Base-by-base conservation (phyloP, 768 basidiomycete genomes). In the Multifurca ochricompacta region DNA sequence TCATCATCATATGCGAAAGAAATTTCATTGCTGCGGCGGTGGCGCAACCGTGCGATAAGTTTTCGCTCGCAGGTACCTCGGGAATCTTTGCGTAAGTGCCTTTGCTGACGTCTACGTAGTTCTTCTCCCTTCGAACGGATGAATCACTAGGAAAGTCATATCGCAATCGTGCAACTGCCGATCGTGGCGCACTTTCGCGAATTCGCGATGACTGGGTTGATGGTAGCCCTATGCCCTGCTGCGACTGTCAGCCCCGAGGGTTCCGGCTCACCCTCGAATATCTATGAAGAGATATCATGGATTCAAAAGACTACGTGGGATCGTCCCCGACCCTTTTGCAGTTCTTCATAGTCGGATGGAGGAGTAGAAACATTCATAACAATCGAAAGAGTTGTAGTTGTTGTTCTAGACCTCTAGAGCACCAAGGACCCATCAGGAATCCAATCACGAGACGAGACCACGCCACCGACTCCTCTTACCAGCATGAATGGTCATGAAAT, bases 151-250 rank as follows among this genome's bases (percentile, higher is more conserved):
- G 40, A 32, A 4, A 35, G 27, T 32, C 21, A 41, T 56, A 47
- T 47, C 45, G 27, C 25, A 30, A 50, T 44, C 35, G 36, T 23
- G 27, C 16, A 13, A 32, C 10, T 21, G 27, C 23, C 45, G 39
- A 52, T 52, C 45, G 28, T 35, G 31, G n/a, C 35, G 32, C 36
- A 41, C 25, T 10, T 43, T 34, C n/a, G 42, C 44, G 3, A 10
- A 7, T 46, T 52, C 48, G 31, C 35, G 28, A 52, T 46, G 28
- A 56, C 39, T n/a, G n/a, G 1, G 43, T 47, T 28, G 10, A 39
- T 42, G 32, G 49, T 46, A 47, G 45, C 56, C 56, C 56, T 57
- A 1, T 35, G 27, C 56, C 56, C 56, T 48, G 25, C 37, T 35
- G 19, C n/a, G 39, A 16, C 27, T 10, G n/a, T 52, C 45, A 51